phyloP scores from a whole-genome alignment of 2,329 filamentous ascomycete species.

The Exophiala spinifera region DNA sequence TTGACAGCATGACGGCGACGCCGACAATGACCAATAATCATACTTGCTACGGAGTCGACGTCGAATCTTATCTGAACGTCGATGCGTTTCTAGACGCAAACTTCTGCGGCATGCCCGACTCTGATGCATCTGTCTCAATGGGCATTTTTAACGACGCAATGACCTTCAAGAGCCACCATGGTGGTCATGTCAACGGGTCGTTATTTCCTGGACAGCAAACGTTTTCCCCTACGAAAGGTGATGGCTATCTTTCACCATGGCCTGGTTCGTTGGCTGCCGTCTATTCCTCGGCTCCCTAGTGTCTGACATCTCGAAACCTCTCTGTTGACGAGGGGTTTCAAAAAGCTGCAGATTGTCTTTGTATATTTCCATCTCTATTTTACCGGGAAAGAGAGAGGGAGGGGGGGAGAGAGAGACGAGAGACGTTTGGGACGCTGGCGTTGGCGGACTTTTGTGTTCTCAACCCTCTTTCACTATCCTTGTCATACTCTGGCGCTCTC shows the following conservation, averaged over 20 bases:
- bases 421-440: too few species aligned
- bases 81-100: conserved; percentile 10
- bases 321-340: too few species aligned
- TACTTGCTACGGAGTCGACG: neutral
- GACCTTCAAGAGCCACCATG: neutral
- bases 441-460: too few species aligned
- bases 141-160: neutral
- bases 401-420: too few species aligned
- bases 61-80: conserved; percentile 1
- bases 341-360: too few species aligned
- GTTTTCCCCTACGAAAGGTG: neutral
- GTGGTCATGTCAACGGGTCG: neutral
- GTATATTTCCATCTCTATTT: too few species aligned
- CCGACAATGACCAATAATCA: neutral
- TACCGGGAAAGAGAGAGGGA: neutral
- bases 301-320: neutral
- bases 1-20: neutral
- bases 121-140: neutral
- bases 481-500: too few species aligned
- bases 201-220: neutral
- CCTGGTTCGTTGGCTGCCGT: conserved; percentile 1
- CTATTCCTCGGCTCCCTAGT: neutral
- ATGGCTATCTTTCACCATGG: conserved; percentile 1
- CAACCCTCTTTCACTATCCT: too few species aligned
- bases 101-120: neutral